phyloP scores from a whole-genome alignment of 148 eudicot species.

The Rheum nobile region DNA sequence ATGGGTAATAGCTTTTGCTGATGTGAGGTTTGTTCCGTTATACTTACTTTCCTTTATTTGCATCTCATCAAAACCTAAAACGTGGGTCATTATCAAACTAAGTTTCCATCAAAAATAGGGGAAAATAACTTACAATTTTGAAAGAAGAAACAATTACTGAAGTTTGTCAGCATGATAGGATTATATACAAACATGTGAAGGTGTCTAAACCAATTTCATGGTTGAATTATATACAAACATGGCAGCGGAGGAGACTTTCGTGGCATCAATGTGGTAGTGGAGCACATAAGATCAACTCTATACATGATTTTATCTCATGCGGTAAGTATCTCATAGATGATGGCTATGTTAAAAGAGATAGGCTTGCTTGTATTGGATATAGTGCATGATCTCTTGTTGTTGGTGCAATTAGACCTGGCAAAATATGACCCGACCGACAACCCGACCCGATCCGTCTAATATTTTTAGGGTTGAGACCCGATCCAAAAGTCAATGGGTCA shows the following conservation, averaged over 20 bases:
- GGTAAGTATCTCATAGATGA: slow-evolving; percentile 56
- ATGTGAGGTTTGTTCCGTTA: slow-evolving; percentile 64
- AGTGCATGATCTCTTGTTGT: slow-evolving; percentile 90
- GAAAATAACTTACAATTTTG: too few species aligned
- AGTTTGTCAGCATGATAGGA: not conserved
- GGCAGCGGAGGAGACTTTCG: slow-evolving; percentile 61
- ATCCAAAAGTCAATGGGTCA: too few species aligned
- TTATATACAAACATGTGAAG: not conserved
- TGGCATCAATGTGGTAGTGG: slow-evolving; percentile 89
- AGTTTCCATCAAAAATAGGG: too few species aligned
- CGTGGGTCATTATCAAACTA: too few species aligned
- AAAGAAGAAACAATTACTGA: too few species aligned
- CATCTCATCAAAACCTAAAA: not conserved
- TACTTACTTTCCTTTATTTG: not conserved
- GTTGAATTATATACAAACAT: slow-evolving; percentile 55
- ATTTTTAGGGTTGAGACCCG: too few species aligned
- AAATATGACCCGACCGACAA: too few species aligned
- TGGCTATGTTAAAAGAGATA: slow-evolving; percentile 50
- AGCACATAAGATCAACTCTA: slow-evolving; percentile 61
- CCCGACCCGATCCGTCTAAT: too few species aligned
- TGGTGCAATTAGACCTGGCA: too few species aligned
- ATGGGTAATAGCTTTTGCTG: slow-evolving; percentile 94
- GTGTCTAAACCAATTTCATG: not conserved
- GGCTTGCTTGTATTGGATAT: slow-evolving; percentile 61
- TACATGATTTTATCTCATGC: slow-evolving; percentile 71